Evolutionary conservation across 345 rosid genomes (phyloP).

Genomic region (Salix udensis): DNA sequence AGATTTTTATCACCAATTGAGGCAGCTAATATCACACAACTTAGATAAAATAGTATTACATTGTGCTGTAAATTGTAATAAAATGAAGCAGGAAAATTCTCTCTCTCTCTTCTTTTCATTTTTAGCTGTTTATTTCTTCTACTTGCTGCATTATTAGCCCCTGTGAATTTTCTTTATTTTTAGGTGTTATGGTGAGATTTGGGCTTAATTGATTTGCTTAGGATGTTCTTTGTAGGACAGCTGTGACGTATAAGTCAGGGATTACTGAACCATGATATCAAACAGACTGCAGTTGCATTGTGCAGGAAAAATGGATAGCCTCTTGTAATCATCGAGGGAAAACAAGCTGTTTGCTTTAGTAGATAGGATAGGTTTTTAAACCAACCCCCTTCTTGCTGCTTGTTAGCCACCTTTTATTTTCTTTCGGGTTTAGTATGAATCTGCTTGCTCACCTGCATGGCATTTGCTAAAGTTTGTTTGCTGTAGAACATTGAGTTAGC

Average conservation of each 20-base stretch:
- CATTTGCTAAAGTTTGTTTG: neutral
- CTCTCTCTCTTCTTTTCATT: too few relatives aligned
- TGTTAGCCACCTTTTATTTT: neutral
- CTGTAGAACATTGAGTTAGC: neutral
- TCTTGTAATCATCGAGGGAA: too few relatives aligned
- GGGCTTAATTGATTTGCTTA: too few relatives aligned
- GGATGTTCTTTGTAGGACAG: too few relatives aligned
- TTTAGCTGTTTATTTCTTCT: neutral
- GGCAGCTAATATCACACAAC: neutral
- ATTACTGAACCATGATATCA: too few relatives aligned
- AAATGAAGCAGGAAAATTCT: neutral
- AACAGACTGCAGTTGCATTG: too few relatives aligned
- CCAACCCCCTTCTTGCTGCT: too few relatives aligned
- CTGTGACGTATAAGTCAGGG: too few relatives aligned
- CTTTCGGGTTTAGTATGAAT: neutral
- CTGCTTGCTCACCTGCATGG: neutral
- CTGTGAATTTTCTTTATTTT: neutral
- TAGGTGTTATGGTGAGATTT: neutral
- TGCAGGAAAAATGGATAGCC: too few relatives aligned
- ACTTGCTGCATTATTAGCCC: neutral
- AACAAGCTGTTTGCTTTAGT: too few relatives aligned
- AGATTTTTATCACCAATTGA: neutral
- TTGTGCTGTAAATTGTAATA: neutral
- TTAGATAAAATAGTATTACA: neutral
- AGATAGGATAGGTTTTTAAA: too few relatives aligned